Evolutionary conservation across 305 asterid genomes (phyloP).

Genomic region (Solanum hybrid): DNA sequence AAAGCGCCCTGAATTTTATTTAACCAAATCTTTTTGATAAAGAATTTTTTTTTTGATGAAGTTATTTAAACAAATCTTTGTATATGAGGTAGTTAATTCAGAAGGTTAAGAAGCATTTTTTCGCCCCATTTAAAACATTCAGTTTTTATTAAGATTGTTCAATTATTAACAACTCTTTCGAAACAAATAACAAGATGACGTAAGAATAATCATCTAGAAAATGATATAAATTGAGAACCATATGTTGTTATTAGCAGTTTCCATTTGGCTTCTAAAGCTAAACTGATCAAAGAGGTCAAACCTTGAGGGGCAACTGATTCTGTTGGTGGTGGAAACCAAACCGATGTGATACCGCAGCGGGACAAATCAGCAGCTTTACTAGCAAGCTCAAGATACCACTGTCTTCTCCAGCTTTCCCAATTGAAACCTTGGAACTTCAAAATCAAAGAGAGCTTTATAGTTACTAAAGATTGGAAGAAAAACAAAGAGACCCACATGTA

Average conservation of each 20-base stretch:
- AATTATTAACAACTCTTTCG: not conserved
- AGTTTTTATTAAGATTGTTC: not conserved
- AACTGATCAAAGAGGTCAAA: slow-evolving; percentile 6
- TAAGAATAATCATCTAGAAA: not conserved
- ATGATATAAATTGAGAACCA: not conserved
- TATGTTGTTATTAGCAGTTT: not conserved
- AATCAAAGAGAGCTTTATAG: not conserved
- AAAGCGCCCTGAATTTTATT: not conserved
- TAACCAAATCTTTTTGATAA: not conserved
- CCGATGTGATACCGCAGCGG: slow-evolving; percentile 34
- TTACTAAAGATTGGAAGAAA: not conserved
- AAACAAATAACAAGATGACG: not conserved
- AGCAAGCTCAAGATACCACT: slow-evolving; percentile 37
- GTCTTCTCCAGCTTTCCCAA: slow-evolving; percentile 44
- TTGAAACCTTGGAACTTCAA: slow-evolving; percentile 35
- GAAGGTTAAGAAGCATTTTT: not conserved
- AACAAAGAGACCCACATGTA: not conserved
- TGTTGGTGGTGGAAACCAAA: slow-evolving; percentile 43
- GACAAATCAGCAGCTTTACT: slow-evolving; percentile 37
- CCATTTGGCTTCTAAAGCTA: not conserved
- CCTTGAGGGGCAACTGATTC: slow-evolving; percentile 48
- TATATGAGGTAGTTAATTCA: not conserved
- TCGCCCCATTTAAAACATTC: not conserved
- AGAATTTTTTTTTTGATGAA: not conserved
- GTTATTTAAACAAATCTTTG: not conserved